Conservation (phyloP, 495 filamentous ascomycete genomes). For the Cercophora scortea region DNA sequence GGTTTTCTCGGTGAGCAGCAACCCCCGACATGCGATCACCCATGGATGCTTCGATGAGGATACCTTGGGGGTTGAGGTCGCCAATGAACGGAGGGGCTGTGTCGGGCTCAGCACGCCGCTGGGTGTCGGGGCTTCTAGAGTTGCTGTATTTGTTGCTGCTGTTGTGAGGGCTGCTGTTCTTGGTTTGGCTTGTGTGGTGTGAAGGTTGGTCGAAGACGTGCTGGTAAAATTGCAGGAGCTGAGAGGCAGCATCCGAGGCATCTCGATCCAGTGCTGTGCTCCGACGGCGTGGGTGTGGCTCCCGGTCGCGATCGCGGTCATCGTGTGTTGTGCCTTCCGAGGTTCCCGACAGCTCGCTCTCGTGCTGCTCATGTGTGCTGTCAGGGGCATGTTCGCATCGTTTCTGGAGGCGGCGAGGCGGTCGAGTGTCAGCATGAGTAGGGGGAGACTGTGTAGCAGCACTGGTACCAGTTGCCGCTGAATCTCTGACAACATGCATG, state of each 20-base stretch:
- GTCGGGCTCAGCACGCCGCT: background rate
- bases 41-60: conserved; percentile 39
- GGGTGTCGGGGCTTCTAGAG: background rate
- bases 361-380: background rate
- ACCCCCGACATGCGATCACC: conserved; percentile 24
- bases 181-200: too few relatives aligned
- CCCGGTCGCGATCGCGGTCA: too few relatives aligned
- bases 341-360: too few relatives aligned
- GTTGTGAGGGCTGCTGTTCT: too few relatives aligned
- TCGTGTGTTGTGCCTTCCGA: too few relatives aligned
- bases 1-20: conserved; percentile 18
- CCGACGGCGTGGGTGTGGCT: background rate
- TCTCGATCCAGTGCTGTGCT: conserved; percentile 6
- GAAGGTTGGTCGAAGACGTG: conserved; percentile 3
- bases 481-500: background rate
- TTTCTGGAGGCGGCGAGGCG: conserved; percentile 5
- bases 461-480: too few relatives aligned
- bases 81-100: conserved; percentile 38
- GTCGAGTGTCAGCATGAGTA: too few relatives aligned
- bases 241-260: conserved; percentile 17
- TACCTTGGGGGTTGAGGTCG: conserved; percentile 46
- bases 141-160: background rate
- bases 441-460: too few relatives aligned
- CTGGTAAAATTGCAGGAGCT: conserved; percentile 19
- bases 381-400: conserved; percentile 9